These are phyloP conservation scores for Candida cerambycidarum DNA, from an alignment of 805 yeast species.

Conservation along the genomic window DNA sequence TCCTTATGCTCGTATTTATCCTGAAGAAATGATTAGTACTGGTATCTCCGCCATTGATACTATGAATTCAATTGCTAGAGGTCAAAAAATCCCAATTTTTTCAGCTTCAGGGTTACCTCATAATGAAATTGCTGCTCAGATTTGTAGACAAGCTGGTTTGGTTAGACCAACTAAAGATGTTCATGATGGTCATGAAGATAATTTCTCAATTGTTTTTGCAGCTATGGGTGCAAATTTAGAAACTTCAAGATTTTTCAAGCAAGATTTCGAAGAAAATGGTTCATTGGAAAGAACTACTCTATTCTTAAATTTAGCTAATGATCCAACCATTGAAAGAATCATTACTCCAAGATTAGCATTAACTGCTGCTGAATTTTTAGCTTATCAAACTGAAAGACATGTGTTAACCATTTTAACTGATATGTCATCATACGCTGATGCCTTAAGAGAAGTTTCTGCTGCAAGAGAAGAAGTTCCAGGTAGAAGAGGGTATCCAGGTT, in stretches of 20 bases:
- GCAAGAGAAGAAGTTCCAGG: slow-evolving; percentile 99
- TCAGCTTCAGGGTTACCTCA: slow-evolving; percentile 99
- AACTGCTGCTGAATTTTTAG: slow-evolving; percentile 97
- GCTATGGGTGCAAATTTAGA: slow-evolving; percentile 99
- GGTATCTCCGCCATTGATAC: slow-evolving; percentile 99
- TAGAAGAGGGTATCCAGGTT: slow-evolving; percentile 99
- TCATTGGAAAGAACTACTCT: slow-evolving; percentile 96
- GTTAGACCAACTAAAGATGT: slow-evolving; percentile 99
- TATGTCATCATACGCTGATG: slow-evolving; percentile 99
- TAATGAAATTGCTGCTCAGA: slow-evolving; percentile 99
- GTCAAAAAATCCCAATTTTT: slow-evolving; percentile 98
- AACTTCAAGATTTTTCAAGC: slow-evolving; percentile 97
- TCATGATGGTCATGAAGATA: slow-evolving; percentile 99
- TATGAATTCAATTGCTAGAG: slow-evolving; percentile 99
- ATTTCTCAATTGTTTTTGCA: slow-evolving; percentile 97
- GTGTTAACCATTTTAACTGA: slow-evolving; percentile 97
- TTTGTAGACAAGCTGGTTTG: slow-evolving; percentile 98
- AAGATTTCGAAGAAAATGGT: slow-evolving; percentile 99
- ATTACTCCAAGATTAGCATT: slow-evolving; percentile 98
- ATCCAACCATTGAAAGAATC: slow-evolving; percentile 99
- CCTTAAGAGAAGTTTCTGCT: slow-evolving; percentile 98
- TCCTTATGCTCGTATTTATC: slow-evolving; percentile 97
- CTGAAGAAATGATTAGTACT: slow-evolving; percentile 99
- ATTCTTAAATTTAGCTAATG: slow-evolving; percentile 96
- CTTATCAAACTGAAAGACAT: slow-evolving; percentile 99